Evolutionary conservation across 306 rosid species (phyloP).

Genomic region (Quercus wislizeni): DNA sequence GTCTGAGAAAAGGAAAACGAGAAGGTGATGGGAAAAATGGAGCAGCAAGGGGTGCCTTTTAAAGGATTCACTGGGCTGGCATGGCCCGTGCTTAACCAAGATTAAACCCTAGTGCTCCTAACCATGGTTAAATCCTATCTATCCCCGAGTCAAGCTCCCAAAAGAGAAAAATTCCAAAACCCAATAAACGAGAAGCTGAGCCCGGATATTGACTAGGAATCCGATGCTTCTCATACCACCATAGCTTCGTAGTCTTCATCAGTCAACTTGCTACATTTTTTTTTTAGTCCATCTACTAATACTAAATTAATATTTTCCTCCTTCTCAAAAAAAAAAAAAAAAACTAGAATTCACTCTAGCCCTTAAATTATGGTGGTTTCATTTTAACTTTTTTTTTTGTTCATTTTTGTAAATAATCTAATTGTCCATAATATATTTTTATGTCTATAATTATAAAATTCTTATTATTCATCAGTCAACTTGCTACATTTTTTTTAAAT

Average conservation of each 20-base stretch:
- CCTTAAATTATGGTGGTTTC: too few relatives aligned
- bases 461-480: not conserved
- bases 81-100: conserved; percentile 18
- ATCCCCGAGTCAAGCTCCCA: conserved; percentile 20
- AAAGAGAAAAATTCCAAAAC: conserved; percentile 27
- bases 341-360: not conserved
- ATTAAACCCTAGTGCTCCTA: conserved; percentile 14
- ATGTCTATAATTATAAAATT: too few relatives aligned
- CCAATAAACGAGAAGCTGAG: conserved; percentile 9
- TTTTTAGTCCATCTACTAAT: not conserved
- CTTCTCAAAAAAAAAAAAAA: not conserved
- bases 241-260: not conserved
- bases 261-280: not conserved
- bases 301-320: too few relatives aligned
- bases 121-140: conserved; percentile 50
- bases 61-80: conserved; percentile 32
- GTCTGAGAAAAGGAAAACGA: not conserved
- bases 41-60: conserved; percentile 5
- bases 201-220: conserved; percentile 1
- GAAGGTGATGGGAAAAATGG: conserved; percentile 23
- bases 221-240: conserved; percentile 16
- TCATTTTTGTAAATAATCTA: too few relatives aligned
- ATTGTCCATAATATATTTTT: too few relatives aligned
- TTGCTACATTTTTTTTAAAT: not conserved
- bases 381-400: too few relatives aligned